A percentile compares a stretch with the other conserved stretches of the same genome.
Evolutionary conservation across 305 asterid species (phyloP).

Genomic region (Ruellia speciosa): DNA sequence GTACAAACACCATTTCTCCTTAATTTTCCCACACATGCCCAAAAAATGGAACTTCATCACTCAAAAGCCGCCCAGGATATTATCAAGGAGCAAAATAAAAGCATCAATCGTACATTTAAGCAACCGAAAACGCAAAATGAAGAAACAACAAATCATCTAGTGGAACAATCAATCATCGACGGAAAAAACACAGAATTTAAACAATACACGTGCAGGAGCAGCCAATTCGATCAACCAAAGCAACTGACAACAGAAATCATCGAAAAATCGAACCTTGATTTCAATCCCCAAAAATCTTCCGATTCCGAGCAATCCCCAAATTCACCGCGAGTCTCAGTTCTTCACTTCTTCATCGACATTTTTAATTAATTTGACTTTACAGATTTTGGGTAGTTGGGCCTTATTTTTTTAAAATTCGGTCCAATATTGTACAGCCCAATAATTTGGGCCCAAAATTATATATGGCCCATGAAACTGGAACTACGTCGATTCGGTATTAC

Average conservation of each 20-base stretch:
- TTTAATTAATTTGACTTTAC: not conserved
- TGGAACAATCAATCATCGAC: not conserved
- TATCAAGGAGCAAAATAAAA: not conserved
- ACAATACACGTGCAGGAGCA: not conserved
- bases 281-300: constrained; percentile 11
- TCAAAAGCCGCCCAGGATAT: not conserved
- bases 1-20: not conserved
- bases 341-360: not conserved
- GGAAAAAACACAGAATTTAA: not conserved
- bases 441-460: not conserved
- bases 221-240: not conserved
- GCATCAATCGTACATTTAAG: not conserved
- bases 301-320: not conserved
- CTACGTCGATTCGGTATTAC: constrained; percentile 19
- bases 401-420: not conserved
- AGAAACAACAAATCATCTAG: not conserved
- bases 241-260: not conserved
- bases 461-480: not conserved
- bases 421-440: too few species aligned
- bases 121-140: not conserved
- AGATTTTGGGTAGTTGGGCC: not conserved
- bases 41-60: not conserved
- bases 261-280: constrained; percentile 13
- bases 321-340: not conserved
- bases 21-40: not conserved